Evolutionary conservation across 176 grass and related monocot species (phyloP), one percentile per base, ranked within the genome.

Genomic region (Oryza nivara): DNA sequence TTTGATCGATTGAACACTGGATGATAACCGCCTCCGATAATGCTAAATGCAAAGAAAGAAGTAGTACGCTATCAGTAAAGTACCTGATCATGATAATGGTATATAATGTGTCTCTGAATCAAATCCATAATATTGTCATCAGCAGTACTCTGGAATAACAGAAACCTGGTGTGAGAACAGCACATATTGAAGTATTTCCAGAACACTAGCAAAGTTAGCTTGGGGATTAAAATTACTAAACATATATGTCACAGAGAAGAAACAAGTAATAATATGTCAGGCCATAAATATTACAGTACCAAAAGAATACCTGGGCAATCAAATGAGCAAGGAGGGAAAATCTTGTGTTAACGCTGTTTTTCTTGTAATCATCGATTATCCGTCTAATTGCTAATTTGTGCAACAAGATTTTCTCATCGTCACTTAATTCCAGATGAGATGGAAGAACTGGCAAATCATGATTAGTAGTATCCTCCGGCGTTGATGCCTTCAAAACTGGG

Each of bases 281-380:
- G 76, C n/a, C 48, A 70, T 49, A 89, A 73, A 86, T 17, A 56
- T 68, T 13, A 82, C 17, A 32, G 84, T 28, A 60, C 25, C n/a
- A 72, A 84, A 89, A 79, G 41, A 65, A 68, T 89, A 96, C 97
- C 93, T 96, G 97, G 58, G 90, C 71, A 88, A 99, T 74, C 91
- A 99, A 85, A 84, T 87, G 93, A 41, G 97, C 91, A 86, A 99
- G 89, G 78, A 99, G 83, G 36, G 77, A 92, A 90, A 94, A 92
- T 54, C 88, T 85, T 76, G 88, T 60, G 83, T 88, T 65, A 78
- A 77, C 67, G 83, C 47, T 81, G 48, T 86, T 88, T 35, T 82
- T 76, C 72, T 97, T 92, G 72, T 90, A 88, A 85, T 90, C 88
- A 71, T 91, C 90, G 77, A 99, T 88, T 72, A 99, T 89, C 68